phyloP scores from a whole-genome alignment of 371 early-diverging fungal species.

The Gilbertella persicaria region DNA sequence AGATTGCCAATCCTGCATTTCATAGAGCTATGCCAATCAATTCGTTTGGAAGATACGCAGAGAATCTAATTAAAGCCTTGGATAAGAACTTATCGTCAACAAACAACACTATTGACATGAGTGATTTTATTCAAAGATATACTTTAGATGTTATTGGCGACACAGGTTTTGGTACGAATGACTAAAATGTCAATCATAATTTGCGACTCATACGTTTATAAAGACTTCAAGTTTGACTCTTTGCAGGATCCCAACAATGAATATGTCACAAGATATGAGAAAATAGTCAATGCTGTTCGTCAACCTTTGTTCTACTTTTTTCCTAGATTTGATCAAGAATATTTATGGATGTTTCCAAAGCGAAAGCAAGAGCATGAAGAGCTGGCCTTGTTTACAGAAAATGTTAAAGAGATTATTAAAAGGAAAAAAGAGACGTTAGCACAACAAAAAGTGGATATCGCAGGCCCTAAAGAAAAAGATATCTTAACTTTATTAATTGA shows the following conservation, averaged over 20 bases:
- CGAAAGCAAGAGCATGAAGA: constrained; percentile 31
- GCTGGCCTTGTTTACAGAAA: constrained; percentile 2
- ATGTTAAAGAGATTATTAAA: background rate
- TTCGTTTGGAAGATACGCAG: constrained; percentile 17
- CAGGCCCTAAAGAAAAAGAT: constrained; percentile 8
- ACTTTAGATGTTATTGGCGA: constrained; percentile 35
- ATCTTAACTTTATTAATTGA: constrained; percentile 13
- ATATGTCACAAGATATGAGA: constrained; percentile 23
- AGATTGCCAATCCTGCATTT: constrained; percentile 35
- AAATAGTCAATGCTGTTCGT: constrained; percentile 10
- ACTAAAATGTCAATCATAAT: too few species aligned
- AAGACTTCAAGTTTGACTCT: constrained; percentile 28
- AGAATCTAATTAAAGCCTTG: constrained; percentile 13
- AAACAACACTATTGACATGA: background rate
- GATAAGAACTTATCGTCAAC: constrained; percentile 10
- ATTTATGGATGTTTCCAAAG: constrained; percentile 19
- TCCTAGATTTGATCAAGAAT: constrained; percentile 15
- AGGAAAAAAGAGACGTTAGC: background rate
- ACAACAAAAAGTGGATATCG: constrained; percentile 4
- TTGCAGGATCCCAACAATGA: constrained; percentile 7
- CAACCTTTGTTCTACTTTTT: constrained; percentile 17
- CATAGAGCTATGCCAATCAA: constrained; percentile 28
- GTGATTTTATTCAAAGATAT: constrained; percentile 14
- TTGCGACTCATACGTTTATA: too few species aligned
- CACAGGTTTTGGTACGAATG: constrained; percentile 27